Base-by-base conservation (phyloP, 768 basidiomycete genomes). In the Cubamyces sp. region DNA sequence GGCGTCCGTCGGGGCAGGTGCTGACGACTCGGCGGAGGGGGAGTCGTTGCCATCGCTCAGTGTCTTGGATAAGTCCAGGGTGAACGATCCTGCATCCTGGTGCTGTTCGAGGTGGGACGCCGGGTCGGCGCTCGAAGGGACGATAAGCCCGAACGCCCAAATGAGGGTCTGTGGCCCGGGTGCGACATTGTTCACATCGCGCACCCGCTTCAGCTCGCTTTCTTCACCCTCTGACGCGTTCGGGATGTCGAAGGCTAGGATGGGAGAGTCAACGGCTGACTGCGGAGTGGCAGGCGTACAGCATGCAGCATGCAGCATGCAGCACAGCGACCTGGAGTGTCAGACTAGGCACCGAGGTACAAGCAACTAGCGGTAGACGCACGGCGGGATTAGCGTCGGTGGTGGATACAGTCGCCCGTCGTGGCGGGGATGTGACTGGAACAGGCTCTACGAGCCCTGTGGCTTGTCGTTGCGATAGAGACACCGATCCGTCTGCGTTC, bases 391-490 rank as follows among this genome's bases (percentile, higher is more conserved):
- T 40, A 15, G 51, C 71, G 75, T 53, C 77, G 73, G 50, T 74
- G 64, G n/a, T 39, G 19, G 61, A 61, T 23, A 64, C 15, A 7
- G 66, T 76, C 26, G 85, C 85, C 47, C 76, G 60, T 57, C 85
- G 77, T 12, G 79, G 78, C 12, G 86, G 85, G 43, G 74, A 67
- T 8, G 71, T 57, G 18, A 76, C 77, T 47, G 79, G 74, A 2
- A 70, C 68, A 5, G 88, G 87, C 68, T 83, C 79, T 11, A 71
- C 67, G 53, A 84, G 80, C 2, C 76, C 80, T 14, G 70, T 68
- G 0, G 82, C 81, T 66, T 78, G 76, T 5, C 88, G 77, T 61
- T 90, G 88, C 11, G 85, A 86, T 53, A 90, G 69, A 1, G 85
- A 84, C 46, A 79, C 77, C 5, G 80, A 76, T 2, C 82, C 83